A percentile compares a stretch with the other conserved stretches of the same genome.
Conservation (phyloP, 164 flowering plant genomes). For the Brasenia schreberi region DNA sequence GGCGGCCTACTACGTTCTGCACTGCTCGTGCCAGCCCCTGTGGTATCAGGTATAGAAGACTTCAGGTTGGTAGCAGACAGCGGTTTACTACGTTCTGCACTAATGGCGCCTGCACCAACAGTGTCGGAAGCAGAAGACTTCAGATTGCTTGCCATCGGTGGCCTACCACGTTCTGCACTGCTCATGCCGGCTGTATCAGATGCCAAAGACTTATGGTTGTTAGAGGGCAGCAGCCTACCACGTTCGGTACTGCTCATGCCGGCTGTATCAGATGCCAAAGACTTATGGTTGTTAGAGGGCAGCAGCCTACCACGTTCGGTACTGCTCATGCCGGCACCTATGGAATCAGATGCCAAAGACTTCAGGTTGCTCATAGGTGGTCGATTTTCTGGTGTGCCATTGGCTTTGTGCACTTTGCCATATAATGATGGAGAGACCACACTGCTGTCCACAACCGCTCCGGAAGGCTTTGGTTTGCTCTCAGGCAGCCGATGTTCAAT, state of each 20-base stretch:
- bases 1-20: slow-evolving; percentile 26
- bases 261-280: no score
- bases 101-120: no score
- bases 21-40: neutral
- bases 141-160: slow-evolving; percentile 21
- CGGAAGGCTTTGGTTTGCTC: no score
- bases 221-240: neutral
- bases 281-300: slow-evolving; percentile 5
- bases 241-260: no score
- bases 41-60: neutral
- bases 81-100: no score
- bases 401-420: no score
- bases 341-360: neutral
- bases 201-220: neutral
- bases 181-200: neutral
- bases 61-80: neutral
- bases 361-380: neutral
- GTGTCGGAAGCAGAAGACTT: no score
- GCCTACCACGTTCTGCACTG: slow-evolving; percentile 11
- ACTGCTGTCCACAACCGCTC: no score
- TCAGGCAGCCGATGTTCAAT: no score
- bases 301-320: slow-evolving; percentile 24
- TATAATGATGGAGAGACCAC: no score
- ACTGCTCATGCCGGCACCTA: neutral
- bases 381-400: no score